Percentiles rank a stretch among this genome's conserved stretches.
These are phyloP conservation scores for Trichoderma orchidacearum DNA, from an alignment of 495 filamentous ascomycete species.

Conservation along the genomic window DNA sequence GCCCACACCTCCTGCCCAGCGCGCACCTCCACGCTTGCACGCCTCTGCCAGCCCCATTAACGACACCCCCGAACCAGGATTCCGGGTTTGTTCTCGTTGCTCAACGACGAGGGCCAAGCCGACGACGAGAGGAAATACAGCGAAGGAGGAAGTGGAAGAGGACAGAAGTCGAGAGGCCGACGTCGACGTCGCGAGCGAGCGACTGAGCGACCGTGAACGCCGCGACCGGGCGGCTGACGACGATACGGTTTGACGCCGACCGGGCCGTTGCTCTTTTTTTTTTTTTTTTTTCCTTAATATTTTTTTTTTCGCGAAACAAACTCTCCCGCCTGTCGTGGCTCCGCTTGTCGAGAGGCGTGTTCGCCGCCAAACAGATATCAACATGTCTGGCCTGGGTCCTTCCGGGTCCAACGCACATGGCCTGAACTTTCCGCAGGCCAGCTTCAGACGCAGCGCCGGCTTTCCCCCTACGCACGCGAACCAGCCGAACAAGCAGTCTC, in stretches of 20 bases:
- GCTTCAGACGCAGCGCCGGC: slow-evolving; percentile 9
- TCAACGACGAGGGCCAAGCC: too few species aligned
- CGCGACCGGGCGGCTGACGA: not conserved
- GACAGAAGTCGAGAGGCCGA: not conserved
- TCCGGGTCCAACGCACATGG: slow-evolving; percentile 21
- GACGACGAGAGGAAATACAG: too few species aligned
- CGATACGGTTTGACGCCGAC: not conserved
- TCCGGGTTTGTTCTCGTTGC: slow-evolving; percentile 3
- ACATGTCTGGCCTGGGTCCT: slow-evolving; percentile 22
- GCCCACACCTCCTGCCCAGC: slow-evolving; percentile 1
- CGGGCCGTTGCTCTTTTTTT: not conserved
- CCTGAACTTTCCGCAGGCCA: slow-evolving; percentile 17
- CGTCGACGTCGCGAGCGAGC: not conserved
- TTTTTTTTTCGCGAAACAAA: not conserved
- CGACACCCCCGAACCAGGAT: slow-evolving; percentile 5
- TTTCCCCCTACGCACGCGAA: slow-evolving; percentile 22
- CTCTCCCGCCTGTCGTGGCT: too few species aligned
- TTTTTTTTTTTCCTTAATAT: not conserved
- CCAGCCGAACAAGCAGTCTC: slow-evolving; percentile 27
- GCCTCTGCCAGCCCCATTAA: slow-evolving; percentile 5
- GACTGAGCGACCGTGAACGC: not conserved
- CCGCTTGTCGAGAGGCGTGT: too few species aligned
- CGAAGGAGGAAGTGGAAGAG: too few species aligned
- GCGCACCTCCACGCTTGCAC: slow-evolving; percentile 1
- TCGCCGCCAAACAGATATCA: not conserved